Evolutionary conservation across 2,329 filamentous ascomycete species (phyloP).

Genomic region (Penicillium sp.): DNA sequence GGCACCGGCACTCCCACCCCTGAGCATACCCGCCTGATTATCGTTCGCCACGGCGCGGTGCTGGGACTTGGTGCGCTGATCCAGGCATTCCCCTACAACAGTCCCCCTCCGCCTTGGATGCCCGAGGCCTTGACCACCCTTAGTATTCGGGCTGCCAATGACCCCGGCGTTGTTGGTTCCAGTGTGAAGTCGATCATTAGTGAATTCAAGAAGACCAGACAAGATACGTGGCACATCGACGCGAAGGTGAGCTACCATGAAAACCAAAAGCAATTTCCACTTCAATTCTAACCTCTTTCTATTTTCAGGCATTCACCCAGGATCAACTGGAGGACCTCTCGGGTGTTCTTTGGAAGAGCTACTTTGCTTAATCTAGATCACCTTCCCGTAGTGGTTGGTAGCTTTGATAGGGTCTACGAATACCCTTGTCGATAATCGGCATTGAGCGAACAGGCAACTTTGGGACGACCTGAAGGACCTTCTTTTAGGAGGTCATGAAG

Average conservation of each 20-base stretch:
- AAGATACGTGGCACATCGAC: slow-evolving; percentile 98
- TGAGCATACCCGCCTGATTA: slow-evolving; percentile 71
- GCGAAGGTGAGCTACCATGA: slow-evolving; percentile 75
- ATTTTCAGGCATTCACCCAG: slow-evolving; percentile 75
- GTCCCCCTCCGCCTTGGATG: slow-evolving; percentile 91
- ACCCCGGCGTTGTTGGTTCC: slow-evolving; percentile 91
- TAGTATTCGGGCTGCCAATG: slow-evolving; percentile 81
- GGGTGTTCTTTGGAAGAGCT: slow-evolving; percentile 98
- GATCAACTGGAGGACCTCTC: slow-evolving; percentile 95
- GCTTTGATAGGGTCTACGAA: neutral
- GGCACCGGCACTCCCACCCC: slow-evolving; percentile 54
- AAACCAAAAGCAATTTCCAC: slow-evolving; percentile 2
- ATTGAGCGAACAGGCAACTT: neutral
- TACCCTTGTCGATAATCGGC: neutral
- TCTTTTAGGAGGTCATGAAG: neutral
- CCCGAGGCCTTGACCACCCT: slow-evolving; percentile 86
- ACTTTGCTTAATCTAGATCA: slow-evolving; percentile 72
- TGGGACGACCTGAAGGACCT: neutral
- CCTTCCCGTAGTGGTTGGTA: neutral
- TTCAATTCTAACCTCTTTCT: slow-evolving; percentile 22
- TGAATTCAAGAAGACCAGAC: slow-evolving; percentile 99
- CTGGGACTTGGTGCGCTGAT: slow-evolving; percentile 88
- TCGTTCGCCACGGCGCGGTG: slow-evolving; percentile 86
- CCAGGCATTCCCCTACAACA: slow-evolving; percentile 94
- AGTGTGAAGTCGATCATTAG: slow-evolving; percentile 92